A percentile compares a stretch with the other conserved stretches of the same genome.
phyloP scores from a whole-genome alignment of 106 monocot genomes.

The Xerophyta viscosa region DNA sequence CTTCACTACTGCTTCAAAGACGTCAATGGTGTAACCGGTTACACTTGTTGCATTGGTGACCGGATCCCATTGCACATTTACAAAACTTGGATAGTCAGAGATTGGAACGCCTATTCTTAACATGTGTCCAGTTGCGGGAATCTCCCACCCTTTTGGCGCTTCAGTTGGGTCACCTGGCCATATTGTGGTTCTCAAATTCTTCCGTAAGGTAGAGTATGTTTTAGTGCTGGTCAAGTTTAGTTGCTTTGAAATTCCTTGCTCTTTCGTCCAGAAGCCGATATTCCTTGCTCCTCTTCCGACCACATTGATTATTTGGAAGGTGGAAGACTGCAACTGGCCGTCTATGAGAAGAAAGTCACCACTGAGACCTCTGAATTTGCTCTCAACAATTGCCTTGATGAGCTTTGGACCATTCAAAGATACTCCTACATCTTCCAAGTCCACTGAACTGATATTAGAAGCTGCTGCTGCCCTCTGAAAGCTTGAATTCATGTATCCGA shows the following conservation, averaged over 20 bases:
- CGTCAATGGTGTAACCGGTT: constrained; percentile 36
- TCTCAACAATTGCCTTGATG: not conserved
- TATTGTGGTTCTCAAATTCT: not conserved
- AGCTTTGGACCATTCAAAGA: not conserved
- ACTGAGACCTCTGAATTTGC: not conserved
- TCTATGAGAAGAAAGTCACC: not conserved
- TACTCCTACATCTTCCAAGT: too few species aligned
- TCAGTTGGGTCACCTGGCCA: constrained; percentile 25
- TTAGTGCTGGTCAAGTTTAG: too few species aligned
- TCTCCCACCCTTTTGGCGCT: constrained; percentile 21
- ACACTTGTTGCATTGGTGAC: not conserved
- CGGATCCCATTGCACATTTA: not conserved
- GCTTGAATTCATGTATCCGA: not conserved
- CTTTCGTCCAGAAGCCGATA: not conserved
- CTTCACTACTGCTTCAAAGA: constrained; percentile 27
- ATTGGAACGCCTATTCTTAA: constrained; percentile 16
- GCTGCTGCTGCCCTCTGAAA: too few species aligned
- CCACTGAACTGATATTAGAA: too few species aligned
- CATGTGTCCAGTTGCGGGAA: constrained; percentile 15
- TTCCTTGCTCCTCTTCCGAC: constrained; percentile 2
- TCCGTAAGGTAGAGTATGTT: not conserved
- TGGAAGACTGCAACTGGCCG: not conserved
- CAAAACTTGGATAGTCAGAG: not conserved
- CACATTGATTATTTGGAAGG: not conserved
- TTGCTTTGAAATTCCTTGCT: not conserved